Evolutionary conservation across 2,329 filamentous ascomycete species (phyloP), one percentile per base, ranked within the genome.

Genomic region (Apiospora malaysiana): DNA sequence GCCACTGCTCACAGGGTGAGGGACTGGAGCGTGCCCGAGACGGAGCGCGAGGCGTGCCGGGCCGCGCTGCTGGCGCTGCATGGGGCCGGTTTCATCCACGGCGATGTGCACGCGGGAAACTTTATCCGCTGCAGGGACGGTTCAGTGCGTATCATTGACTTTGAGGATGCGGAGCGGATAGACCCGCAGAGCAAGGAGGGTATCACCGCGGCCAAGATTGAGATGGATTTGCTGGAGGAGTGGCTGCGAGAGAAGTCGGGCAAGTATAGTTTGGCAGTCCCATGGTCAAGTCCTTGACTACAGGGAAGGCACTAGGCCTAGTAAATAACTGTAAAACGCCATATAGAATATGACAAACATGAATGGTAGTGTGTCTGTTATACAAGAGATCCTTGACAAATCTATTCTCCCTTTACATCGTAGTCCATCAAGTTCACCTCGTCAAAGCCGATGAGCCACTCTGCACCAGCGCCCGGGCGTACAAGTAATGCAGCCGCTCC

Each of bases 401-500:
- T 32, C 32, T 32, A 32, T 49, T 2, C 23, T 4, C 42, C 42
- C 21, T 49, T 21, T 8, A 49, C 21, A 45, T 45, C 32, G 32
- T 32, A 12, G 7, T 10, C n/a, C 0, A 51, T 10, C 8, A 12
- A 51, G 9, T 7, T 32, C 2, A 56, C 51, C 59, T 51, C 49
- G 32, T 32, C 32, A 70, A n/a, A 16, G 59, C 69, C 32, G 66
- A 65, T 32, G 69, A 47, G 1, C 69, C 69, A 21, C 43, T 67
- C 18, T 49, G 21, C 23, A 75, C 72, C 70, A 75, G 68, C 21
- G 74, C 74, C 25, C 73, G 67, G 8, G 73, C 46, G 25, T 75
- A 75, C n/a, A 68, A 69, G 56, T 68, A 70, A 65, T 75, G 74
- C 51, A 75, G 71, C 46, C 72, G 27, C 66, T 75, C 74, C 8